Evolutionary conservation across 176 grass and related monocot species (phyloP).

Genomic region (Oryza officinalis): DNA sequence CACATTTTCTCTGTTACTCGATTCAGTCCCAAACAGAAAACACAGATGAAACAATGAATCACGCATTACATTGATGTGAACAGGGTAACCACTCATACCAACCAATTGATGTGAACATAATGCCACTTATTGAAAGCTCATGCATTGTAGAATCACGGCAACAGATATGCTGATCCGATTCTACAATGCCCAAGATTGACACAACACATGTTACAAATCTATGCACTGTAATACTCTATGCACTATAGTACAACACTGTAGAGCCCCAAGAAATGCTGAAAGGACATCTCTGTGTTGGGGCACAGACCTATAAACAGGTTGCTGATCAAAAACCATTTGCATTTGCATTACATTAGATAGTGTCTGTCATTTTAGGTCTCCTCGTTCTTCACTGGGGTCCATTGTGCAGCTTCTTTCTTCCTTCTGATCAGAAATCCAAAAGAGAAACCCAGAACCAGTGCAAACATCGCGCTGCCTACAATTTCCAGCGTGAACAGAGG

Average conservation of each 20-base stretch:
- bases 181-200: neutral
- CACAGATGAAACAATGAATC: neutral
- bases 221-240: neutral
- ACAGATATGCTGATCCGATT: neutral
- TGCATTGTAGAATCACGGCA: neutral
- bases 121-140: conserved; percentile 1
- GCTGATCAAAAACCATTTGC: neutral
- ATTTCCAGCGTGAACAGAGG: conserved; percentile 45
- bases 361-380: conserved; percentile 44
- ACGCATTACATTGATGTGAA: conserved; percentile 8
- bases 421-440: conserved; percentile 57
- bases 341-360: neutral
- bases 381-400: conserved; percentile 77
- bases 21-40: neutral
- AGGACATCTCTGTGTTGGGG: neutral
- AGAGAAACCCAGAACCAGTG: conserved; percentile 56
- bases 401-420: conserved; percentile 58
- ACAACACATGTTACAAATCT: conserved; percentile 9
- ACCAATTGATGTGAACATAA: conserved; percentile 2
- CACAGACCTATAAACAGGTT: neutral
- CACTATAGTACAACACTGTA: neutral
- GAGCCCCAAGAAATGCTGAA: neutral
- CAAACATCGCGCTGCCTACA: conserved; percentile 37
- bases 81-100: conserved; percentile 5
- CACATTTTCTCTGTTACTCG: neutral